Percentiles rank a stretch among this genome's conserved stretches.
phyloP scores from a whole-genome alignment of 2,329 filamentous ascomycete species.

The Verticillium albo-atrum region DNA sequence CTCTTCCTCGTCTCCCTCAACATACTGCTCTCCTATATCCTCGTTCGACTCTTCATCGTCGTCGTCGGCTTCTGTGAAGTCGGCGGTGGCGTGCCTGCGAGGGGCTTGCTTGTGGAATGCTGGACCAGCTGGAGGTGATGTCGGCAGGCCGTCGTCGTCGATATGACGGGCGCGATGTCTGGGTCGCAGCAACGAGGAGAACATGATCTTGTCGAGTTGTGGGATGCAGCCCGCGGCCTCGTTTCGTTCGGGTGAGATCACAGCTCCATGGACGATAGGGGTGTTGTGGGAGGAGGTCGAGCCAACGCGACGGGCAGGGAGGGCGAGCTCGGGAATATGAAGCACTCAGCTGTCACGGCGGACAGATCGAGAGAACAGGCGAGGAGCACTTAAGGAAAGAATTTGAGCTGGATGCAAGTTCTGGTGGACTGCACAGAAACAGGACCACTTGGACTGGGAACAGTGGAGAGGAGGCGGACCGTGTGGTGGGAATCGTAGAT shows the following conservation, averaged over 20 bases:
- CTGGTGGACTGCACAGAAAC: background rate
- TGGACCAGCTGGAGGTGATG: slow-evolving; percentile 11
- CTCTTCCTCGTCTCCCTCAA: slow-evolving; percentile 24
- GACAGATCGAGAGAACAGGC: background rate
- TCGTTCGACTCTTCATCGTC: slow-evolving; percentile 39
- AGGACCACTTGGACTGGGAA: background rate
- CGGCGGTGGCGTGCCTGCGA: slow-evolving; percentile 53
- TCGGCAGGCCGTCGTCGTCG: slow-evolving; percentile 6
- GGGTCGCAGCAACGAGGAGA: slow-evolving; percentile 14
- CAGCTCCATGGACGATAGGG: slow-evolving; percentile 1
- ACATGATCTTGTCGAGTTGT: slow-evolving; percentile 10
- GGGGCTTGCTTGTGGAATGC: slow-evolving; percentile 26
- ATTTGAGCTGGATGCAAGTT: slow-evolving; percentile 1
- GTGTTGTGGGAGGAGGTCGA: background rate
- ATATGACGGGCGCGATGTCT: slow-evolving; percentile 10
- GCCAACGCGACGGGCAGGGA: background rate
- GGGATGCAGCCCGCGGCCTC: slow-evolving; percentile 1
- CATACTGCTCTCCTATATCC: slow-evolving; percentile 13
- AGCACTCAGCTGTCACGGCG: background rate
- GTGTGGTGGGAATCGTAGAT: background rate
- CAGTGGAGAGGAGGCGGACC: background rate
- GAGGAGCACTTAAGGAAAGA: background rate
- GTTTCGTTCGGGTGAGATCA: background rate
- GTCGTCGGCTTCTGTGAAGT: slow-evolving; percentile 62
- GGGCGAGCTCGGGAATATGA: background rate